phyloP scores from a whole-genome alignment of 352 stramenopile genomes.

The Achlya hypogyna region DNA sequence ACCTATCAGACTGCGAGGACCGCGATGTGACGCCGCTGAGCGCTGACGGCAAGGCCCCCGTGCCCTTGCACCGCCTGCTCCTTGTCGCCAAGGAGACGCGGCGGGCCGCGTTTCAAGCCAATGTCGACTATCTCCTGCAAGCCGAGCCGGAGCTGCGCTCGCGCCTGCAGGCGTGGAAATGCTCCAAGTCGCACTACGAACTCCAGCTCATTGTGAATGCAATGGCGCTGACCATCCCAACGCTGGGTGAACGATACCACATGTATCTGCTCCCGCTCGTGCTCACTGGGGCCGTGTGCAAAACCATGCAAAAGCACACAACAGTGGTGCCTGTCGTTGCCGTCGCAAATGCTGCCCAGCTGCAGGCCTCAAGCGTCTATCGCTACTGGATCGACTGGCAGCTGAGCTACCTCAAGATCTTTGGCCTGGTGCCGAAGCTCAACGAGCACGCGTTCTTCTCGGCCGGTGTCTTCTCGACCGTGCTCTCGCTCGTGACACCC shows the following conservation, averaged over 20 bases:
- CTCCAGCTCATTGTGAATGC: conserved; percentile 14
- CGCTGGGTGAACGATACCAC: neutral
- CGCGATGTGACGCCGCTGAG: neutral
- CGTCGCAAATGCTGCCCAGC: neutral
- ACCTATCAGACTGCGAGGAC: neutral
- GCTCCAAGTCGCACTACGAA: conserved; percentile 2
- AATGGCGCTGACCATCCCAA: neutral
- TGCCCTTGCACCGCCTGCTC: neutral
- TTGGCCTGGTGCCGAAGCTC: neutral
- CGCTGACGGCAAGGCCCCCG: neutral
- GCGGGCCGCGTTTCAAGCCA: neutral
- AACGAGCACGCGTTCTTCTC: conserved; percentile 17
- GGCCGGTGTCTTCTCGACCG: neutral
- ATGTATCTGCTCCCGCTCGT: neutral
- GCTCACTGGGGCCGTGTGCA: conserved; percentile 2
- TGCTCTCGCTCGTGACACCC: neutral
- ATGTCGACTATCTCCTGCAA: neutral
- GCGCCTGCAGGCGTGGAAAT: neutral
- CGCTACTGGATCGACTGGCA: conserved; percentile 6
- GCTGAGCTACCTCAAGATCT: neutral
- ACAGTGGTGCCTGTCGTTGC: neutral
- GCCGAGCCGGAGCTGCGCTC: neutral
- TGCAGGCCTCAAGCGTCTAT: neutral
- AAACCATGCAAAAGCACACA: conserved; percentile 4
- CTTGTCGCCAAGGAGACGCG: neutral